phyloP scores from a whole-genome alignment of 2,329 filamentous ascomycete species.

The Verticillium isaacii region DNA sequence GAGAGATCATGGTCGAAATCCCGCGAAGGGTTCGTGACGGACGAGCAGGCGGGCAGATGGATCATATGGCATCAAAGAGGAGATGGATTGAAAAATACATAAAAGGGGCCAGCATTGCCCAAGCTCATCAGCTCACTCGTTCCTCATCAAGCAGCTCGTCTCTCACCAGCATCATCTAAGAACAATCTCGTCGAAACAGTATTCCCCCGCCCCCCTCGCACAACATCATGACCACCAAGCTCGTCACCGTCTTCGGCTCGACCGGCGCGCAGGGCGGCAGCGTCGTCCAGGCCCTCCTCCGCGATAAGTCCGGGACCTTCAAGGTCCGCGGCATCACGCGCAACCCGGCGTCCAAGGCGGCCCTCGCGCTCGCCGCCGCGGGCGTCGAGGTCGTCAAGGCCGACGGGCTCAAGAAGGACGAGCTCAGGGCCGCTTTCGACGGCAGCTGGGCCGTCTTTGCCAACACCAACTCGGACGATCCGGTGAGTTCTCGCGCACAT shows the following conservation, averaged over 20 bases:
- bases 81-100: not conserved
- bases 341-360: constrained; percentile 20
- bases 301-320: constrained; percentile 21
- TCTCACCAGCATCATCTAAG: not conserved
- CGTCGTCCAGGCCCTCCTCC: constrained; percentile 23
- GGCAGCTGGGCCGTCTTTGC: constrained; percentile 27
- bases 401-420: constrained; percentile 18
- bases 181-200: not conserved
- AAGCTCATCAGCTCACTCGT: not conserved
- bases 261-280: constrained; percentile 25
- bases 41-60: too few relatives aligned
- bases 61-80: not conserved
- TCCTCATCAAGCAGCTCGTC: not conserved
- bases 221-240: constrained; percentile 19
- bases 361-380: constrained; percentile 17
- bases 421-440: constrained; percentile 20
- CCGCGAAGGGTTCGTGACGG: too few relatives aligned
- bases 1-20: not conserved
- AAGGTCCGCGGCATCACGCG: constrained; percentile 23
- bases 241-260: constrained; percentile 26
- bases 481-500: constrained; percentile 2
- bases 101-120: not conserved
- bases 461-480: constrained; percentile 26
- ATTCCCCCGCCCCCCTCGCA: not conserved
- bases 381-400: constrained; percentile 26